Evolutionary conservation across 2,329 filamentous ascomycete genomes (phyloP).

Genomic region (Fusarium metavorans): DNA sequence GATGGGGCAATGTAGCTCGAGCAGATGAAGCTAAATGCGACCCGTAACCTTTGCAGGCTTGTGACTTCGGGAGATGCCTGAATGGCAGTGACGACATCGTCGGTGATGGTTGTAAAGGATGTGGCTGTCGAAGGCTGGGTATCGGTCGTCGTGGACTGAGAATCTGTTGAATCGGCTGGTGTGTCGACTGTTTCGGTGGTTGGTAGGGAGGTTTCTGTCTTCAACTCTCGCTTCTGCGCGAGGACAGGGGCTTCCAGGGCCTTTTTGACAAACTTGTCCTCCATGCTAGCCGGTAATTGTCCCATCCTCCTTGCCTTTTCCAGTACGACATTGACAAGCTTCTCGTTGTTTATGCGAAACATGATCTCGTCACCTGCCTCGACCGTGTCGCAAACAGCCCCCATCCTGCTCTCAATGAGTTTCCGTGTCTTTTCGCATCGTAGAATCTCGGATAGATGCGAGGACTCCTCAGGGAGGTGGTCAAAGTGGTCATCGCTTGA

Average conservation of each 20-base stretch:
- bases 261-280: slow-evolving; percentile 84
- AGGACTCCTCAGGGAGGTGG: slow-evolving; percentile 63
- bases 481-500: slow-evolving; percentile 80
- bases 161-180: slow-evolving; percentile 50
- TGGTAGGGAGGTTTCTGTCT: slow-evolving; percentile 17
- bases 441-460: slow-evolving; percentile 71
- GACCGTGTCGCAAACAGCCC: slow-evolving; percentile 81
- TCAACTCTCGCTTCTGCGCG: slow-evolving; percentile 71
- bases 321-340: slow-evolving; percentile 74
- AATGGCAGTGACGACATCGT: slow-evolving; percentile 56
- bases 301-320: slow-evolving; percentile 79
- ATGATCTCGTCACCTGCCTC: slow-evolving; percentile 86
- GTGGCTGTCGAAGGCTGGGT: slow-evolving; percentile 62
- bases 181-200: slow-evolving; percentile 25
- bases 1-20: slow-evolving; percentile 68
- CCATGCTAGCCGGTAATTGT: slow-evolving; percentile 81
- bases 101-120: slow-evolving; percentile 51
- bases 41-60: slow-evolving; percentile 72
- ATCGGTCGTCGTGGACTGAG: slow-evolving; percentile 56
- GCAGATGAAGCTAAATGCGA: slow-evolving; percentile 74
- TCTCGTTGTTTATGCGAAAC: slow-evolving; percentile 82
- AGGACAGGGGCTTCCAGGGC: slow-evolving; percentile 82
- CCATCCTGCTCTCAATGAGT: slow-evolving; percentile 74
- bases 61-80: slow-evolving; percentile 62
- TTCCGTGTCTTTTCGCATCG: slow-evolving; percentile 59